Conservation (phyloP, 2,329 filamentous ascomycete species). For the Botrytis elliptica region DNA sequence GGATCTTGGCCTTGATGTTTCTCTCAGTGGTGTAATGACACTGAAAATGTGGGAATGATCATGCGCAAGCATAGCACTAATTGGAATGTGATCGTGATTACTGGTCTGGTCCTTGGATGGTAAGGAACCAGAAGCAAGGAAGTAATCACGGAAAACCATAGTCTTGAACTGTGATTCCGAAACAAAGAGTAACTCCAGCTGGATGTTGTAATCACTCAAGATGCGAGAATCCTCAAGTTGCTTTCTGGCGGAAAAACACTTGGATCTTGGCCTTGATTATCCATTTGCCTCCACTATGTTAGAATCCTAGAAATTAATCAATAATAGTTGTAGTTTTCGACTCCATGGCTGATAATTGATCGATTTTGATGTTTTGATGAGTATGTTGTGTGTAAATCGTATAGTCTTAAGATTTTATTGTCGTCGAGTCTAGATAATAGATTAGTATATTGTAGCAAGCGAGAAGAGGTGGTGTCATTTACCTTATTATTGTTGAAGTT, state of each 20-base stretch:
- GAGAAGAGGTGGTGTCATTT: background rate
- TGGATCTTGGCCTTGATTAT: background rate
- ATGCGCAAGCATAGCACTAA: background rate
- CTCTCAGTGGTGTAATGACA: background rate
- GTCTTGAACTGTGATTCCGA: background rate
- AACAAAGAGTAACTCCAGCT: background rate
- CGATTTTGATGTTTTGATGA: background rate
- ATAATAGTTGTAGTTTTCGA: background rate
- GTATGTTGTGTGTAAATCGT: background rate
- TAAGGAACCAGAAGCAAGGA: background rate
- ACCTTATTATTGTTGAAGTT: background rate
- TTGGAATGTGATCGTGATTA: background rate
- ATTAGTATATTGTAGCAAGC: background rate
- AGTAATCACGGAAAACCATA: background rate
- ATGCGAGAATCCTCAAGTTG: background rate
- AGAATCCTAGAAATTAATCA: background rate
- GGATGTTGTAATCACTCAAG: background rate
- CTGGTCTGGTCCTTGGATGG: background rate
- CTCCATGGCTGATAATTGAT: fast-evolving
- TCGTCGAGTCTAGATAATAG: background rate
- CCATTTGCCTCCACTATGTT: background rate
- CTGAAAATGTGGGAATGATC: background rate
- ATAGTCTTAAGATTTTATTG: background rate
- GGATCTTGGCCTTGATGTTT: background rate
- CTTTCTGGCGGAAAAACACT: background rate